Evolutionary conservation across 805 yeast genomes (phyloP).

Genomic region (Scheffersomyces amazonensis): DNA sequence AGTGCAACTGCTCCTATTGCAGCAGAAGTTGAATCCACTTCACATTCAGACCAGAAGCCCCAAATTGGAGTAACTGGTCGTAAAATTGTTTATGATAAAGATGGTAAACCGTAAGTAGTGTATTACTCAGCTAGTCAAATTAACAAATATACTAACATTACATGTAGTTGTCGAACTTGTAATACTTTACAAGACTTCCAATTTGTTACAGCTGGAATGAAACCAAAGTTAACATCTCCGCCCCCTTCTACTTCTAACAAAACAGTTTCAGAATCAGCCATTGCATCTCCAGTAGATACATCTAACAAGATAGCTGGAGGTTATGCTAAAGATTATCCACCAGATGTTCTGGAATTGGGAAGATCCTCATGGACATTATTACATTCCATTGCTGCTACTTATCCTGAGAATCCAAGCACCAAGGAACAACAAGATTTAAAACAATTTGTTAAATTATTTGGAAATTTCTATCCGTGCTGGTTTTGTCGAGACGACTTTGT

Average conservation of each 20-base stretch:
- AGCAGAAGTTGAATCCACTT: background rate
- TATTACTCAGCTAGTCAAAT: background rate
- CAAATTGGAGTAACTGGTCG: conserved; percentile 59
- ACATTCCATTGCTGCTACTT: conserved; percentile 86
- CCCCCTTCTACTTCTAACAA: conserved; percentile 3
- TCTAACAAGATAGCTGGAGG: conserved; percentile 7
- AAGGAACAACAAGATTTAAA: conserved; percentile 69
- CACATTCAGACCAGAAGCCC: conserved; percentile 23
- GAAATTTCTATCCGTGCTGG: conserved; percentile 89
- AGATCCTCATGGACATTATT: conserved; percentile 88
- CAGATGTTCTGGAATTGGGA: conserved; percentile 81
- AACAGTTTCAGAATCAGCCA: conserved; percentile 1
- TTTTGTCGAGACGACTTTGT: conserved; percentile 86
- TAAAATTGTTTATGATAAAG: conserved; percentile 72
- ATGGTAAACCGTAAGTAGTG: conserved; percentile 85
- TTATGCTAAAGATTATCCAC: conserved; percentile 64
- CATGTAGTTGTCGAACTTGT: conserved; percentile 87
- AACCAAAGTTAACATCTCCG: conserved; percentile 6
- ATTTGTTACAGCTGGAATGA: conserved; percentile 41
- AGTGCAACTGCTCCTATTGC: background rate
- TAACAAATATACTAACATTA: background rate
- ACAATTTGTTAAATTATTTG: conserved; percentile 66
- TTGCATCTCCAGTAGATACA: conserved; percentile 1
- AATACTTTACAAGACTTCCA: conserved; percentile 79
- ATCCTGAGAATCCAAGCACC: conserved; percentile 66